phyloP scores from a whole-genome alignment of 192 early-diverging fungal species.

The Backusella morwellensis region DNA sequence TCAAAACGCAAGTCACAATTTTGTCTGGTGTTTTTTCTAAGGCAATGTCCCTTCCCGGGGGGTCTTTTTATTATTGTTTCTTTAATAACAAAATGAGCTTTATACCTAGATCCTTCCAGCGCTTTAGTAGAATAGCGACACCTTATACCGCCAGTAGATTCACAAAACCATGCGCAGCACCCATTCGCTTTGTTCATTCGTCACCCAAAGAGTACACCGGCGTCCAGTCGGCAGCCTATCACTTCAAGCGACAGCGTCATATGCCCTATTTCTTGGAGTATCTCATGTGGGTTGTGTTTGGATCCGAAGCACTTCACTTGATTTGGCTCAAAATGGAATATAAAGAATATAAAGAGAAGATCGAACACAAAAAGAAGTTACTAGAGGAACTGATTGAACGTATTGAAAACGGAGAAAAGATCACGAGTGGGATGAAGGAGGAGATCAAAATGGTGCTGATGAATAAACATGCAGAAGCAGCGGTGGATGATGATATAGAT shows the following conservation, averaged over 20 bases:
- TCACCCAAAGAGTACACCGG: slow-evolving; percentile 16
- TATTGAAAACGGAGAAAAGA: slow-evolving; percentile 25
- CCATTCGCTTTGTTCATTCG: not conserved
- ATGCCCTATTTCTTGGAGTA: slow-evolving; percentile 38
- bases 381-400: slow-evolving; percentile 25
- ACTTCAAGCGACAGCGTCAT: slow-evolving; percentile 35
- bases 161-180: not conserved
- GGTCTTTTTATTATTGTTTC: not conserved
- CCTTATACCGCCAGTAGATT: not conserved
- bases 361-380: slow-evolving; percentile 19
- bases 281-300: slow-evolving; percentile 40
- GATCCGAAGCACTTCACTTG: slow-evolving; percentile 38
- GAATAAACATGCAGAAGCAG: slow-evolving; percentile 3
- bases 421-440: slow-evolving; percentile 14
- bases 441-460: slow-evolving; percentile 29
- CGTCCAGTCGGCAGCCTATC: slow-evolving; percentile 25
- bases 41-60: not conserved
- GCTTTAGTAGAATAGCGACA: not conserved
- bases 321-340: slow-evolving; percentile 40
- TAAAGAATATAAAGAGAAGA: slow-evolving; percentile 32
- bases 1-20: not conserved
- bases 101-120: not conserved
- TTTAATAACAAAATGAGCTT: not conserved
- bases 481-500: slow-evolving; percentile 22
- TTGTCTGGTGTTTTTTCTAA: not conserved